phyloP scores from a whole-genome alignment of 1,139 yeast species.

The Zygosaccharomyces pseudobailii region DNA sequence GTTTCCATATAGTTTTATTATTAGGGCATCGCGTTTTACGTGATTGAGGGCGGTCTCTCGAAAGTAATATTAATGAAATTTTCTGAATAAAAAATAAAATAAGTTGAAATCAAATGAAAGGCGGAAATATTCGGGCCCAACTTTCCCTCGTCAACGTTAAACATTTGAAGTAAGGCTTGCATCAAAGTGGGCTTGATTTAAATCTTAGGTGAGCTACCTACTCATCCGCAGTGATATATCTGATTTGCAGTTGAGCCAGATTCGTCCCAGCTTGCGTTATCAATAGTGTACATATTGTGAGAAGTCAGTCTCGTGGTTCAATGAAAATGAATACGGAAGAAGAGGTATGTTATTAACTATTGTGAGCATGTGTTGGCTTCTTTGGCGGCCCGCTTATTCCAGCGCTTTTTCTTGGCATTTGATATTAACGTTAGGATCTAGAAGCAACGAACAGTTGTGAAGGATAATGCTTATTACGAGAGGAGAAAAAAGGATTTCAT shows the following conservation, averaged over 20 bases:
- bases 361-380: background rate
- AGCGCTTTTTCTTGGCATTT: background rate
- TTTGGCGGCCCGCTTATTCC: slow-evolving; percentile 1
- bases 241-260: background rate
- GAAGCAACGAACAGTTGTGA: slow-evolving; percentile 5
- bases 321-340: background rate
- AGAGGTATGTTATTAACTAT: background rate
- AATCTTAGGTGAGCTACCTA: background rate
- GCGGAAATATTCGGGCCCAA: background rate
- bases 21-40: slow-evolving; percentile 2
- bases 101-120: background rate
- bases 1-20: background rate
- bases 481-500: slow-evolving; percentile 47
- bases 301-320: background rate
- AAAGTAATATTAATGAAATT: slow-evolving; percentile 2
- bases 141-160: background rate
- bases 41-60: slow-evolving; percentile 4
- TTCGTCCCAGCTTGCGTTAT: background rate
- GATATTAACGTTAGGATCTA: slow-evolving; percentile 8
- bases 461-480: slow-evolving; percentile 32
- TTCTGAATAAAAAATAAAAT: background rate
- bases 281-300: background rate
- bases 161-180: background rate
- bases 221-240: too few species aligned
- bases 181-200: background rate